Conservation (phyloP, 2,329 filamentous ascomycete genomes). For the Clonostachys sp. region DNA sequence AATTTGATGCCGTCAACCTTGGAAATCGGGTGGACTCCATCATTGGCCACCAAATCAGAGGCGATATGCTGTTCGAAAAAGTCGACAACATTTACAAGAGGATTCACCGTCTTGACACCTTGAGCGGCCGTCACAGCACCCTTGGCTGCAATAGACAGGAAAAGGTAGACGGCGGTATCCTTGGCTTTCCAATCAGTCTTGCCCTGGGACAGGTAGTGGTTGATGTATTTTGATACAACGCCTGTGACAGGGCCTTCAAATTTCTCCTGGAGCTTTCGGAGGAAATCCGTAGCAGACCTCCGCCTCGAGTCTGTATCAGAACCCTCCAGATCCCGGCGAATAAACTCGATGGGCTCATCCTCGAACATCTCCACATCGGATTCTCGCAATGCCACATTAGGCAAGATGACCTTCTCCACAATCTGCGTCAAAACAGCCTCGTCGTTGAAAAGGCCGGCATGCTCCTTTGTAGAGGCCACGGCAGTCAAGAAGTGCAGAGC, state of each 20-base stretch:
- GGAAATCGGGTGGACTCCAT: constrained; percentile 72
- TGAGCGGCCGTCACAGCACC: constrained; percentile 81
- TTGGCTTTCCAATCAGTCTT: constrained; percentile 93
- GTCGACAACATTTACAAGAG: constrained; percentile 81
- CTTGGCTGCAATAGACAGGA: constrained; percentile 89
- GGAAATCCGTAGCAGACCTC: constrained; percentile 89
- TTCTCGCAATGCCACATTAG: constrained; percentile 86
- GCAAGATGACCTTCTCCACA: constrained; percentile 91
- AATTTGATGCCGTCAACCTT: constrained; percentile 99
- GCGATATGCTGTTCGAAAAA: constrained; percentile 95
- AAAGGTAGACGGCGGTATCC: constrained; percentile 96
- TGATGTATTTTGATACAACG: constrained; percentile 84
- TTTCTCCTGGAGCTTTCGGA: constrained; percentile 81
- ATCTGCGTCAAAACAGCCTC: constrained; percentile 77
- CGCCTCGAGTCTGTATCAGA: constrained; percentile 93
- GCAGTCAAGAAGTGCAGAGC: constrained; percentile 92
- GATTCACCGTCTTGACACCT: constrained; percentile 87
- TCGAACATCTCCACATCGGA: constrained; percentile 95
- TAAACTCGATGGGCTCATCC: constrained; percentile 98
- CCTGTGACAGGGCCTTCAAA: constrained; percentile 82
- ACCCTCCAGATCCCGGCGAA: constrained; percentile 88
- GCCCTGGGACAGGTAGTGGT: constrained; percentile 77
- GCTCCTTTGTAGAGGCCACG: constrained; percentile 71
- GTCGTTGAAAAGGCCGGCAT: constrained; percentile 82
- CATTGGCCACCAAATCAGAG: constrained; percentile 72